Percentiles rank a stretch among this genome's conserved stretches.
Conservation (phyloP, 208 protist species). For the Acanthamoeba pearcei region DNA sequence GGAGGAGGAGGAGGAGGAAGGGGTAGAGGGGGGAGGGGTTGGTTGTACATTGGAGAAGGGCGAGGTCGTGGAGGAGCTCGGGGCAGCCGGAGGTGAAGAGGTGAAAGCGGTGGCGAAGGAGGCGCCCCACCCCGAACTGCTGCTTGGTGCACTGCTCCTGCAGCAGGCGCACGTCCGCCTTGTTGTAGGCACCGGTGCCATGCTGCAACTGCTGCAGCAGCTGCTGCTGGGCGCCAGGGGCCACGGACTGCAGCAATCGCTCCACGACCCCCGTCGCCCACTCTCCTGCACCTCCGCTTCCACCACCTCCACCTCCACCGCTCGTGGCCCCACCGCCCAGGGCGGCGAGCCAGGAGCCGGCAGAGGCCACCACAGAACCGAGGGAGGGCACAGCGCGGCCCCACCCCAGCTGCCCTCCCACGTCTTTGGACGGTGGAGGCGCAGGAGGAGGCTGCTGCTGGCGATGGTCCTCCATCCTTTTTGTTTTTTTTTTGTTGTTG, state of each 20-base stretch:
- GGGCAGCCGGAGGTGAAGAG: neutral
- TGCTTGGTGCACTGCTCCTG: slow-evolving; percentile 30
- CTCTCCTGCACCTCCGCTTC: neutral
- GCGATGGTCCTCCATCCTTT: too few relatives aligned
- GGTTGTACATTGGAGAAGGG: slow-evolving; percentile 1
- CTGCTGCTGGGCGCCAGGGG: neutral
- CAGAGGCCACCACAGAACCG: slow-evolving; percentile 10
- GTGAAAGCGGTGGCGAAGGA: slow-evolving; percentile 15
- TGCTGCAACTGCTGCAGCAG: neutral
- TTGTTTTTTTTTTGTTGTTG: too few relatives aligned
- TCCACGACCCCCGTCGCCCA: neutral
- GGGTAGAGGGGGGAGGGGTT: neutral
- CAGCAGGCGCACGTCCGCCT: neutral
- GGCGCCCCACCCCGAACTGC: neutral
- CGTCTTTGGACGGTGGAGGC: neutral
- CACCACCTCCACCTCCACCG: neutral
- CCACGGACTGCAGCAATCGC: neutral
- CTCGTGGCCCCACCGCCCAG: neutral
- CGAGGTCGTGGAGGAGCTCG: slow-evolving; percentile 4
- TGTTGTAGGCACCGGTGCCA: neutral
- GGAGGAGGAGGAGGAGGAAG: neutral
- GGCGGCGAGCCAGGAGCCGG: slow-evolving; percentile 3
- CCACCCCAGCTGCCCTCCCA: neutral
- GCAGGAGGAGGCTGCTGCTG: too few relatives aligned
- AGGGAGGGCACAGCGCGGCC: neutral